These are phyloP conservation scores for Gnaphalium uliginosum DNA, from an alignment of 129 eudicot species.

Conservation along the genomic window DNA sequence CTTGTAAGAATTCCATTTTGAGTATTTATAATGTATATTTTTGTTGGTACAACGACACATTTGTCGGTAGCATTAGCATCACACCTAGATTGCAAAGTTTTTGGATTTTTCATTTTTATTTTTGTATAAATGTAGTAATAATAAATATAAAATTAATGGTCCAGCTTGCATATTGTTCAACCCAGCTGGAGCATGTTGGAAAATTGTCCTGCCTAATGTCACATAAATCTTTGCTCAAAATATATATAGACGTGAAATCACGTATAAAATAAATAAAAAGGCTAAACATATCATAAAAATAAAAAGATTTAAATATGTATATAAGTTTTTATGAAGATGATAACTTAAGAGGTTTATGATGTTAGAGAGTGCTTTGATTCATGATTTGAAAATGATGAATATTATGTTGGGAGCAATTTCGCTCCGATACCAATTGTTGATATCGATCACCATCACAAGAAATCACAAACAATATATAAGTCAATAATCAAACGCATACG, in stretches of 20 bases:
- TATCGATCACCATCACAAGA: no score
- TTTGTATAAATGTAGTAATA: not conserved
- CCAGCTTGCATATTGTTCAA: slow-evolving; percentile 31
- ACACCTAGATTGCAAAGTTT: slow-evolving; percentile 7
- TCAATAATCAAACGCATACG: no score
- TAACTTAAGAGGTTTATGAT: no score
- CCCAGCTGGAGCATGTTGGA: slow-evolving; percentile 34
- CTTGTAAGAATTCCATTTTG: not conserved
- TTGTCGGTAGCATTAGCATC: slow-evolving; percentile 24
- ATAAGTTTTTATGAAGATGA: no score
- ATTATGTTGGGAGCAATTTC: no score
- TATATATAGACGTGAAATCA: not conserved
- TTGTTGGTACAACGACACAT: not conserved
- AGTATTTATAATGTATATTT: not conserved
- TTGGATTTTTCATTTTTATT: not conserved
- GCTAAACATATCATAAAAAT: not conserved
- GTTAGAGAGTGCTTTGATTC: no score
- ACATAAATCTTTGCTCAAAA: slow-evolving; percentile 14
- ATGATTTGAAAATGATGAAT: no score
- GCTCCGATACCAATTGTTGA: no score
- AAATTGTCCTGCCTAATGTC: slow-evolving; percentile 29
- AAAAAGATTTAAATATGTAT: not conserved
- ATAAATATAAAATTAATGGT: slow-evolving; percentile 20
- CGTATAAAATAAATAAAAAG: not conserved
- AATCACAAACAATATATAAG: no score